Percentiles rank a stretch among this genome's conserved stretches.
phyloP scores from a whole-genome alignment of 441 rosid species.

The Aquilaria agallochum region DNA sequence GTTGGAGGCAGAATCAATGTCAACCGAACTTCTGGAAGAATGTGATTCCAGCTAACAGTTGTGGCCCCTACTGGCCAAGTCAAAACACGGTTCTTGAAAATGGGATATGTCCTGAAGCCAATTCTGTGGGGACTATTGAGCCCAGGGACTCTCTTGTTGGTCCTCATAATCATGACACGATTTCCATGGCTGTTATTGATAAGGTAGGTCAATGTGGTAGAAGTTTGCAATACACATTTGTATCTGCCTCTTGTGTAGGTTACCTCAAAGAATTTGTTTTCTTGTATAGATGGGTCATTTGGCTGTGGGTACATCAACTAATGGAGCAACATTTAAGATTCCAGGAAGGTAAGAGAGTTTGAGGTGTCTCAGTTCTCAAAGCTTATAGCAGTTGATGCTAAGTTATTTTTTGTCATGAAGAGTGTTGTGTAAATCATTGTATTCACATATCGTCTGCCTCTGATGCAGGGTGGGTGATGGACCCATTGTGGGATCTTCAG shows the following conservation, averaged over 20 bases:
- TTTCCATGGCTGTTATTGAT: conserved; percentile 89
- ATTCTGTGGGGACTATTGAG: conserved; percentile 28
- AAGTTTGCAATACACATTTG: neutral
- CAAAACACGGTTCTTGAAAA: conserved; percentile 13
- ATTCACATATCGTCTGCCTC: conserved; percentile 9
- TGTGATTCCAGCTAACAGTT: conserved; percentile 43
- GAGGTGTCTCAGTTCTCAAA: neutral
- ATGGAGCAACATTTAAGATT: conserved; percentile 92
- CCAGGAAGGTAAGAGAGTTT: conserved; percentile 72
- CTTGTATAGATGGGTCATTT: conserved; percentile 65
- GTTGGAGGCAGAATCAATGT: conserved; percentile 70
- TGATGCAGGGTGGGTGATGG: conserved; percentile 85
- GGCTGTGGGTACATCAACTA: conserved; percentile 96
- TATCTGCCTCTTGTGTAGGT: neutral
- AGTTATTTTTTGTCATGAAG: no score
- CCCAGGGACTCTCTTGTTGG: conserved; percentile 51
- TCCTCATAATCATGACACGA: conserved; percentile 79
- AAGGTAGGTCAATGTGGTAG: conserved; percentile 41
- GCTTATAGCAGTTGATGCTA: no score
- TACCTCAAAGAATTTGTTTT: conserved; percentile 11
- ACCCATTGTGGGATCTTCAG: conserved; percentile 84
- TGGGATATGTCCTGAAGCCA: conserved; percentile 23
- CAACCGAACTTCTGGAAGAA: conserved; percentile 89
- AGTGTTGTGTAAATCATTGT: no score
- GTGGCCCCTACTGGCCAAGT: conserved; percentile 78